Percentiles rank a stretch among this genome's conserved stretches.
Conservation (phyloP, 305 asterid species). For the Solanum hybrid region DNA sequence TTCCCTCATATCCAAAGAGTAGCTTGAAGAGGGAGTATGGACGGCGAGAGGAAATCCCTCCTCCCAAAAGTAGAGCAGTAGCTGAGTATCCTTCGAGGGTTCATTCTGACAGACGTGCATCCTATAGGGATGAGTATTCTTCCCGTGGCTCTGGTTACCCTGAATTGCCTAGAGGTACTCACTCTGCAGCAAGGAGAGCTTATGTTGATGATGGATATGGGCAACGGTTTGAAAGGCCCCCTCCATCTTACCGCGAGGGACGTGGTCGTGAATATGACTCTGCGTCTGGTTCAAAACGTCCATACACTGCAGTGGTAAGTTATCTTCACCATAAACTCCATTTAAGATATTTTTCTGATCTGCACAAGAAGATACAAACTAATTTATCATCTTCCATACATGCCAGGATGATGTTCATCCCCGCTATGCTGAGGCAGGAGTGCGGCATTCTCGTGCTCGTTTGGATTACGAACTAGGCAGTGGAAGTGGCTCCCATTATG, state of each 20-base stretch:
- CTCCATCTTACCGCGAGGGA: conserved; percentile 61
- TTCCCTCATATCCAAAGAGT: conserved; percentile 63
- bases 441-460: conserved; percentile 87
- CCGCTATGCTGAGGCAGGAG: conserved; percentile 67
- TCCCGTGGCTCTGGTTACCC: conserved; percentile 66
- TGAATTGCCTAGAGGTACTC: conserved; percentile 61
- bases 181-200: conserved; percentile 63
- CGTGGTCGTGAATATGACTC: conserved; percentile 71
- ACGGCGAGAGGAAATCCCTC: conserved; percentile 62
- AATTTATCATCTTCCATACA: conserved; percentile 5
- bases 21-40: conserved; percentile 61
- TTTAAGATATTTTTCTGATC: not conserved
- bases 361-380: not conserved
- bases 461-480: conserved; percentile 69
- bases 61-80: conserved; percentile 67
- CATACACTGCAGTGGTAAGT: conserved; percentile 69
- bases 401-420: conserved; percentile 78
- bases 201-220: conserved; percentile 74
- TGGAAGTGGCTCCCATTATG: conserved; percentile 66
- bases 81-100: conserved; percentile 53
- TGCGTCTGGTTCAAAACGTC: conserved; percentile 80
- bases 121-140: conserved; percentile 68
- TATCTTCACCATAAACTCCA: not conserved
- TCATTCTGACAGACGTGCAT: conserved; percentile 51
- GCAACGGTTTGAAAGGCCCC: conserved; percentile 89